A percentile compares a stretch with the other conserved stretches of the same genome.
These are phyloP conservation scores for Diaporthe citriasiana DNA, from an alignment of 2,329 filamentous ascomycete species.

Conservation along the genomic window DNA sequence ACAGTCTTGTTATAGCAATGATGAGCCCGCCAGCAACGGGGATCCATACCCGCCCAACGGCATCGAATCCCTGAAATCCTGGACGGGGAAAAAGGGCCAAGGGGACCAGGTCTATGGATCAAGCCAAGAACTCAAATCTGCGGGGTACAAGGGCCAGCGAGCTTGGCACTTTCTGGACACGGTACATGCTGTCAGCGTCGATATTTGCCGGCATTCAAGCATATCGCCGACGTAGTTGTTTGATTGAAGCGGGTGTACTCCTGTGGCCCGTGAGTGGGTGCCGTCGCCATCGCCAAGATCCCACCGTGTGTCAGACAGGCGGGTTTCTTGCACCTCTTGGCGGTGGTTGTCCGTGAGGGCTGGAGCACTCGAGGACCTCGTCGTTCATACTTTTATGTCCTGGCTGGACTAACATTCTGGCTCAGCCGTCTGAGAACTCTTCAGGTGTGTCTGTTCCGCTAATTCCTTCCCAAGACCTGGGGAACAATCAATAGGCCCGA, in stretches of 20 bases:
- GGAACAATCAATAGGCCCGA: slow-evolving; percentile 15
- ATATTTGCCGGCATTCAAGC: slow-evolving; percentile 24
- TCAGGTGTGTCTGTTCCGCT: background rate
- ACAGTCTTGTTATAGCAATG: slow-evolving; percentile 23
- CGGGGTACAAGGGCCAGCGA: slow-evolving; percentile 32
- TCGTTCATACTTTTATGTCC: slow-evolving; percentile 22
- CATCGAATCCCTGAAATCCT: background rate
- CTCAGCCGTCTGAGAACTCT: background rate
- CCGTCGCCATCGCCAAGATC: background rate
- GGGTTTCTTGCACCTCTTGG: background rate
- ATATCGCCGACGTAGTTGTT: background rate
- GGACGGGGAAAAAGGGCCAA: slow-evolving; percentile 36
- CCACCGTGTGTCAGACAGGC: slow-evolving; percentile 9
- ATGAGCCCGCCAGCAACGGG: slow-evolving; percentile 6
- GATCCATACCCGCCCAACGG: background rate
- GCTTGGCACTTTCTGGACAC: slow-evolving; percentile 21
- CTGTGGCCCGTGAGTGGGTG: slow-evolving; percentile 2
- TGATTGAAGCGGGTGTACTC: background rate
- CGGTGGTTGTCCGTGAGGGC: background rate
- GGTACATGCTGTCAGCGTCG: slow-evolving; percentile 8
- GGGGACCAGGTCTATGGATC: slow-evolving; percentile 28
- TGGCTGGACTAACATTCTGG: background rate
- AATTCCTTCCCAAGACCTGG: background rate
- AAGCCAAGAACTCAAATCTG: slow-evolving; percentile 30
- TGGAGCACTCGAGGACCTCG: background rate